Evolutionary conservation across 208 protist genomes (phyloP), one percentile per base, ranked within the genome.

Genomic region (Acanthamoeba sp.): DNA sequence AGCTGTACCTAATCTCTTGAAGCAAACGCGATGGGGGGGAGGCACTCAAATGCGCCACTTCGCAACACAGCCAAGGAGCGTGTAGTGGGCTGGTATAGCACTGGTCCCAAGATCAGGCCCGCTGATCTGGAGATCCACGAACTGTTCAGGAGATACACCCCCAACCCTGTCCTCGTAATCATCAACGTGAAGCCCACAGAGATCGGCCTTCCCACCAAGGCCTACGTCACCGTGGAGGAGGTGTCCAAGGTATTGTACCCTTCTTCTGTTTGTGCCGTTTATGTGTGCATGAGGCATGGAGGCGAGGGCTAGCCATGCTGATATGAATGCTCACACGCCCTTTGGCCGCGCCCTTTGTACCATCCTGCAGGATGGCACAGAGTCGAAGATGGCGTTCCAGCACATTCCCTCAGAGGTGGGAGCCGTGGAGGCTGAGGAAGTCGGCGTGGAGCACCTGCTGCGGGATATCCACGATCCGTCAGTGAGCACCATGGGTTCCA

Each of bases 381-480:
- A 97, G 55, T 95, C 97, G 48, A 93, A 84, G 50, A 96, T 97
- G 91, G 97, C 97, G 36, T 99, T 99, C 95, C 73, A 96, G 87
- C 98, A 99, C 95, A 95, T 99, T 12, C 90, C 96, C 24, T 98
- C 96, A 24, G 97, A 98, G 69, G 99, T 99, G 24, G 99, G 99
- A 29, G 99, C 99, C 36, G 96, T 99, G 78, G 98, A 99, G 96
- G 99, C 99, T 57, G 99, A 99, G 97, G 99, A 99, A 95, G 99
- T 99, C 82, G 99, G 99, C 91, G 99, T 99, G 32, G 99, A 99
- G 96, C 99, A 99, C 96, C 97, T 99, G 52, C 97, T 99, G 55
- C 98, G 99, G 40, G 96, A 96, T 93, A 95, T 97, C 36, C 94
- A 94, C 66, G 95, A 97, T 84, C 98, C 98, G 27, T 99, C 98